Base-by-base conservation (phyloP, 2,329 filamentous ascomycete species). In the Diplodia seriata region DNA sequence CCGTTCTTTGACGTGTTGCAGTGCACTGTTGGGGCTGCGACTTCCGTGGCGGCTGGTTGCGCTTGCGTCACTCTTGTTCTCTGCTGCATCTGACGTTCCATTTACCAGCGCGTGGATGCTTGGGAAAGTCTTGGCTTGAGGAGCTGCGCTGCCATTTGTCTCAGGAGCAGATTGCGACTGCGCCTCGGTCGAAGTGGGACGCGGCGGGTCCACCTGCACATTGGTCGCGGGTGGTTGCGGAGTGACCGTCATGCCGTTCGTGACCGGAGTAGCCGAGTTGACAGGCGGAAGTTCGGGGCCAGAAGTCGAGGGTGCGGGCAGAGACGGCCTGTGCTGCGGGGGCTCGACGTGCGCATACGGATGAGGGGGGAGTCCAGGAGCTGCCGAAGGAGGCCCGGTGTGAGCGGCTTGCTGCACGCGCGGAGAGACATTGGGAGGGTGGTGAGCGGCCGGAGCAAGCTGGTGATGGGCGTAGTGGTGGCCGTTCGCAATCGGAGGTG, bases 21-120 rank as follows among this genome's bases (percentile, higher is more conserved):
- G 61, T 12, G 29, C 38, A 14, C 57, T 65, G n/a, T 76, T 70
- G 69, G 75, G 71, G 76, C 81, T 83, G 54, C 77, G 77, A 69
- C 81, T 83, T 23, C 80, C 80, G 6, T 78, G 76, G 40, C 81
- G 78, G 68, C 76, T 79, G 61, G 72, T 76, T 69, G 70, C 74
- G 62, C 75, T 74, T 23, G 75, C 77, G 53, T 69, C 70, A 55
- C 70, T 69, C 68, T 71, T 59, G 38, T 77, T 73, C 68, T 73
- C 72, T 23, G 70, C 71, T 23, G 72, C 70, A 23, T 73, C 73
- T 2, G 69, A 26, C 12, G 70, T 73, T 36, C 74, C 77, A 68
- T 81, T 82, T 66, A 83, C 79, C 69, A 83, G 77, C 12, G 84
- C 76, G 18, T 78, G 82, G 68, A 87, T 86, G 70, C 83, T 85